These are phyloP conservation scores for Catharanthus roseus DNA, from an alignment of 257 asterid genomes.

Conservation along the genomic window DNA sequence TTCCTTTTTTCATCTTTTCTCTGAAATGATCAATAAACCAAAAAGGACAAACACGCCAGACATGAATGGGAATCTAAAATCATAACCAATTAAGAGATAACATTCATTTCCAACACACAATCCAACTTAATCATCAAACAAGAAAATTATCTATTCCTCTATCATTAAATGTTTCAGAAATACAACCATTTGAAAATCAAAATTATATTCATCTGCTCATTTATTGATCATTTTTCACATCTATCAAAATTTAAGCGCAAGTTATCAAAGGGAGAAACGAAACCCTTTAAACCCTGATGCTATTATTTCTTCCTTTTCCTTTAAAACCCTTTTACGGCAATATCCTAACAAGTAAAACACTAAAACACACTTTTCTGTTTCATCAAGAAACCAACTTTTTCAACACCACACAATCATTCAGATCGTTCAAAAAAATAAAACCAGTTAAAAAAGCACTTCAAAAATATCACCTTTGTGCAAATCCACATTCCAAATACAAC, in stretches of 20 bases:
- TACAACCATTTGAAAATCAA: not conserved
- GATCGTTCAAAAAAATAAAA: not conserved
- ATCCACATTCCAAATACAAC: not conserved
- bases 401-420: not conserved
- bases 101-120: no score
- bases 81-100: not conserved
- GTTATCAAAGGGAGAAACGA: not conserved
- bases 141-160: not conserved
- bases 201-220: not conserved
- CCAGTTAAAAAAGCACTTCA: not conserved
- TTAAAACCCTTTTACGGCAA: not conserved
- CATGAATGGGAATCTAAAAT: not conserved
- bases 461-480: not conserved
- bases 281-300: not conserved
- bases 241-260: not conserved
- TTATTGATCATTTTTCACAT: no score
- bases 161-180: no score
- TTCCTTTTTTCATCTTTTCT: not conserved
- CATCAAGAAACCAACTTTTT: not conserved
- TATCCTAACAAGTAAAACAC: not conserved
- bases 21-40: not conserved
- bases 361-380: not conserved
- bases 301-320: not conserved
- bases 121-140: not conserved
- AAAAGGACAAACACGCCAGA: not conserved